Conservation (phyloP, 129 eudicot species). For the Tanacetum coccineum region DNA sequence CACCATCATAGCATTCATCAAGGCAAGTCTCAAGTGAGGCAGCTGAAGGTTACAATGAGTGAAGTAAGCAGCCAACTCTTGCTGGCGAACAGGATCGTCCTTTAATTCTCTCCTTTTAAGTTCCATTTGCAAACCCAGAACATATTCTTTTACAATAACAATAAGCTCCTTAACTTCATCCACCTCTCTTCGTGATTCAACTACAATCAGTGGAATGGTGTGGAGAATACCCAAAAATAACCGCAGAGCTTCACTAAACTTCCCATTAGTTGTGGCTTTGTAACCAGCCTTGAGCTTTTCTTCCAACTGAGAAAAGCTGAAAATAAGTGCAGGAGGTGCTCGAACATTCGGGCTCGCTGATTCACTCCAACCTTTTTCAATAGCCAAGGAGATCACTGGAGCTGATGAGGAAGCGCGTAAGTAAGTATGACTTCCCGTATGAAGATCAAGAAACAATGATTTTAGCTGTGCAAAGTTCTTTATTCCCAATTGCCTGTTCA, state of each 20-base stretch:
- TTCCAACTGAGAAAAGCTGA: constrained; percentile 56
- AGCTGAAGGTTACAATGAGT: constrained; percentile 71
- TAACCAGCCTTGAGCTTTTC: constrained; percentile 66
- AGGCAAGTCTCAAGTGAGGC: constrained; percentile 63
- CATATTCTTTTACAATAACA: constrained; percentile 54
- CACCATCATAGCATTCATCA: constrained; percentile 58
- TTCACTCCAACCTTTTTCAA: constrained; percentile 69
- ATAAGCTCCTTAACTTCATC: constrained; percentile 71
- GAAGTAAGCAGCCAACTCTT: constrained; percentile 72
- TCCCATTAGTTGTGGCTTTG: constrained; percentile 69
- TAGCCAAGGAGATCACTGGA: constrained; percentile 53
- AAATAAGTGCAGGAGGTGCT: constrained; percentile 64
- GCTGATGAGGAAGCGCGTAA: constrained; percentile 59
- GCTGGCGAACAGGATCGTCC: constrained; percentile 59
- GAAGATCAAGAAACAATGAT: constrained; percentile 49
- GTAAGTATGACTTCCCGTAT: constrained; percentile 59
- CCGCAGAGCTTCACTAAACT: constrained; percentile 54
- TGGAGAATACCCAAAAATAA: constrained; percentile 53
- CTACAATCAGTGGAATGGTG: constrained; percentile 63
- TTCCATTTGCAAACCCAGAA: constrained; percentile 66
- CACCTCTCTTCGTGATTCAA: constrained; percentile 64
- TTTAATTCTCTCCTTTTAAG: constrained; percentile 59
- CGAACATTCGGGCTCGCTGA: constrained; percentile 69
- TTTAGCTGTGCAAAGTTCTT: constrained; percentile 54
- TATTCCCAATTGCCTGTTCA: constrained; percentile 69